phyloP scores from a whole-genome alignment of 2,329 filamentous ascomycete genomes.

The Xylaria sp. region DNA sequence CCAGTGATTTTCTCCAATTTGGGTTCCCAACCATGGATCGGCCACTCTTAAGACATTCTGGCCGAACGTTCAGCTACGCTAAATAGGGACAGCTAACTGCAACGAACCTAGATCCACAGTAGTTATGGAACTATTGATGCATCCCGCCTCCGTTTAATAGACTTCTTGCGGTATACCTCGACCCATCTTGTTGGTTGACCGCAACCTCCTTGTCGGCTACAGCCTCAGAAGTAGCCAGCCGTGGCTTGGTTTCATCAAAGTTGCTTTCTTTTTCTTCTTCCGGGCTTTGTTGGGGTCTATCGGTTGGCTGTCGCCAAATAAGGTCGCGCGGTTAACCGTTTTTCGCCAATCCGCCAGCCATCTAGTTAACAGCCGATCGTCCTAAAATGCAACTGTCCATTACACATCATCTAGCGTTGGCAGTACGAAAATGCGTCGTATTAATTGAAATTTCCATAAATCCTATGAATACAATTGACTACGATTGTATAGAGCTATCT shows the following conservation, averaged over 20 bases:
- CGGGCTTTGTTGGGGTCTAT: background rate
- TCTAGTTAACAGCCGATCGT: too few species aligned
- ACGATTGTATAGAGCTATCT: too few species aligned
- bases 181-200: background rate
- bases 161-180: background rate
- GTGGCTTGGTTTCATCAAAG: background rate
- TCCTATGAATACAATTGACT: too few species aligned
- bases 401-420: too few species aligned
- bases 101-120: background rate
- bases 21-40: background rate
- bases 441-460: too few species aligned
- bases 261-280: background rate
- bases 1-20: background rate
- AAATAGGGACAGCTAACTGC: background rate
- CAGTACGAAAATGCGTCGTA: too few species aligned
- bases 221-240: background rate
- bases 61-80: background rate
- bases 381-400: too few species aligned
- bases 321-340: too few species aligned
- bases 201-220: background rate
- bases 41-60: background rate
- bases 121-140: constrained; percentile 10
- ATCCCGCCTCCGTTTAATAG: background rate
- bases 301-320: too few species aligned
- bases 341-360: too few species aligned